Percentiles rank a stretch among this genome's conserved stretches.
These are phyloP conservation scores for Solanum phureja DNA, from an alignment of 257 asterid species.

Conservation along the genomic window DNA sequence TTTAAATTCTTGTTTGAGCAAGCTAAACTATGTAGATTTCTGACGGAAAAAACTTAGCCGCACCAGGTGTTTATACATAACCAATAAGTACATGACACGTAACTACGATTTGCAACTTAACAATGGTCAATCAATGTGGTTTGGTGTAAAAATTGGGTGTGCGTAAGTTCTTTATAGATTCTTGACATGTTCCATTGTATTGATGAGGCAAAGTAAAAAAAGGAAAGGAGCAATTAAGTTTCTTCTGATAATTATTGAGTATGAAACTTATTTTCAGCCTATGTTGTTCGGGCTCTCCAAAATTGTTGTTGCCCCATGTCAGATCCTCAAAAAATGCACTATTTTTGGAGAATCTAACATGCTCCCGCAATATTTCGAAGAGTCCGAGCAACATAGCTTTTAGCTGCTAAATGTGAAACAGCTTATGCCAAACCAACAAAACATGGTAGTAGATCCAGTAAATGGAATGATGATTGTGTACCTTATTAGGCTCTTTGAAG, in stretches of 20 bases:
- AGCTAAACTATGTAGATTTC: background rate
- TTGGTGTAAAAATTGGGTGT: background rate
- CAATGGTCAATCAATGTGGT: background rate
- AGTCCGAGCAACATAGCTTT: background rate
- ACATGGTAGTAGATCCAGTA: background rate
- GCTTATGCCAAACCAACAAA: background rate
- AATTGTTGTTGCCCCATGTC: background rate
- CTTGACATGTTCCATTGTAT: background rate
- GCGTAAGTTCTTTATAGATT: background rate
- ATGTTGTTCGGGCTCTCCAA: background rate
- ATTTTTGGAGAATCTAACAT: background rate
- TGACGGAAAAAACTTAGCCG: background rate
- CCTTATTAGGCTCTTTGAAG: conserved; percentile 62
- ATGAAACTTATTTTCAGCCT: background rate
- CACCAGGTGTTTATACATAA: background rate
- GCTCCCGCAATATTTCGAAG: background rate
- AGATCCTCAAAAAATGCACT: background rate
- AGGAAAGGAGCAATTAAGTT: background rate
- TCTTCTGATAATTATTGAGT: background rate
- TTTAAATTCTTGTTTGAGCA: background rate
- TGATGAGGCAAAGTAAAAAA: background rate
- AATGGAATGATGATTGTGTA: background rate
- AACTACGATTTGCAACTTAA: background rate
- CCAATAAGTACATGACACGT: background rate
- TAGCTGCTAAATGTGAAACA: background rate